These are phyloP conservation scores for Tolypocladium capitatum DNA, from an alignment of 2,329 filamentous ascomycete genomes.

Conservation along the genomic window DNA sequence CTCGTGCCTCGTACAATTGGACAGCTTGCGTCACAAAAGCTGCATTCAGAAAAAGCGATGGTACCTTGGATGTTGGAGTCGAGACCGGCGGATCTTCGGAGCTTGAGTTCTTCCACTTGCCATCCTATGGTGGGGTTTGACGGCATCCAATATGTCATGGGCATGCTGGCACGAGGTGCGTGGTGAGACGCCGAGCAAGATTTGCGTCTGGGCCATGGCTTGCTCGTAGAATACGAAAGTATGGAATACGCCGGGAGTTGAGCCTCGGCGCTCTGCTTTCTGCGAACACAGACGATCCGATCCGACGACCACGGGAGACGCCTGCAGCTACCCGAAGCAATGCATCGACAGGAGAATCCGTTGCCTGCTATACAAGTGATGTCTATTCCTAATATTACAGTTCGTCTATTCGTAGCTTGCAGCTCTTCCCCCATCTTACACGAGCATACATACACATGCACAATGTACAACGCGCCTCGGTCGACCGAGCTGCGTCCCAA, in stretches of 20 bases:
- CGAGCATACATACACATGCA: not conserved
- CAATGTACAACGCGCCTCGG: not conserved
- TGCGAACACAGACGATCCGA: not conserved
- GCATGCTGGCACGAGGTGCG: not conserved
- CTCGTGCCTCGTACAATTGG: not conserved
- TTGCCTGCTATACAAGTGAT: not conserved
- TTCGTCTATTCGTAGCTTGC: not conserved
- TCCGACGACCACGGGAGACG: not conserved
- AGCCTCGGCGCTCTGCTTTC: not conserved
- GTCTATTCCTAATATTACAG: not conserved
- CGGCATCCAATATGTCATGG: not conserved
- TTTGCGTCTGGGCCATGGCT: not conserved
- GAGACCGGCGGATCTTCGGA: constrained; percentile 16
- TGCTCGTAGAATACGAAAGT: not conserved
- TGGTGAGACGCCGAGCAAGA: not conserved
- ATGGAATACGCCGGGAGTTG: too few species aligned
- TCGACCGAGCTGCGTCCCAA: too few species aligned
- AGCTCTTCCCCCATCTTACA: not conserved
- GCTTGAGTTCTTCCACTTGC: constrained; percentile 4
- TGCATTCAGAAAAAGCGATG: not conserved
- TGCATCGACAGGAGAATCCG: not conserved
- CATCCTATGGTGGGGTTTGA: not conserved
- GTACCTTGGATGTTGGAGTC: constrained; percentile 1
- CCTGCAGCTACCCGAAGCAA: not conserved
- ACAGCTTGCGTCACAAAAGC: not conserved